Evolutionary conservation across 2,329 filamentous ascomycete species (phyloP).

Genomic region (Cercospora berteroae): DNA sequence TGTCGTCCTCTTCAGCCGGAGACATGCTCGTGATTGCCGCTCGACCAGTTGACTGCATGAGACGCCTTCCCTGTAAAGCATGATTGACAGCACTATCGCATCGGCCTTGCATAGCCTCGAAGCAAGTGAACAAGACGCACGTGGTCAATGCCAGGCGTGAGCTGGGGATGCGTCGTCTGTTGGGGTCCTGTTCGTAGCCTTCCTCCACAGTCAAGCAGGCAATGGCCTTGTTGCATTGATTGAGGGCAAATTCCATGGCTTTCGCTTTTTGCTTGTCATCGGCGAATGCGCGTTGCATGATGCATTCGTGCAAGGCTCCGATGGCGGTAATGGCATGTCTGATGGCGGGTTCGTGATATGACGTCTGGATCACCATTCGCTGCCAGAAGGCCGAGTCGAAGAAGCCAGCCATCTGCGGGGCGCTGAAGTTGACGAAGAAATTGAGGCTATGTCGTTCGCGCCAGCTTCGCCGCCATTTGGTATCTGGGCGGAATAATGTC

Average conservation of each 20-base stretch:
- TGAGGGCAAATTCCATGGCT: slow-evolving; percentile 36
- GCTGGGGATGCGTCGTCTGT: slow-evolving; percentile 25
- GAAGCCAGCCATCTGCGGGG: slow-evolving; percentile 38
- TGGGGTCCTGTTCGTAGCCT: slow-evolving; percentile 17
- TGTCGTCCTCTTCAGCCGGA: slow-evolving; percentile 30
- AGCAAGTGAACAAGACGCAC: slow-evolving; percentile 38
- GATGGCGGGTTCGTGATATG: slow-evolving; percentile 37
- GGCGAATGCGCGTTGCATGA: slow-evolving; percentile 34
- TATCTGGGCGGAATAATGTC: slow-evolving; percentile 28
- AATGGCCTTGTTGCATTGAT: slow-evolving; percentile 37
- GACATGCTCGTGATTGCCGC: slow-evolving; percentile 26
- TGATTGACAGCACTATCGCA: slow-evolving; percentile 38
- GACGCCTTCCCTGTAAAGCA: slow-evolving; percentile 33
- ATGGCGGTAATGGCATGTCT: slow-evolving; percentile 37
- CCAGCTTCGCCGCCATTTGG: slow-evolving; percentile 36
- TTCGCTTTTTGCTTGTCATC: slow-evolving; percentile 35
- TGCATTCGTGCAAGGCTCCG: slow-evolving; percentile 36
- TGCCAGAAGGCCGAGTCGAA: slow-evolving; percentile 38
- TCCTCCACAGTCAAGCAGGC: slow-evolving; percentile 32
- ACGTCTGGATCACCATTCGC: slow-evolving; percentile 35
- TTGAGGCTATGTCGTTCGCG: slow-evolving; percentile 36
- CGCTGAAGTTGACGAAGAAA: slow-evolving; percentile 42
- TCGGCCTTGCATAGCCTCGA: slow-evolving; percentile 38
- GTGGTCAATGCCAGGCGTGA: slow-evolving; percentile 34
- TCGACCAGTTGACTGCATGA: slow-evolving; percentile 31